phyloP scores from a whole-genome alignment of 2,329 filamentous ascomycete genomes.

The Aspergillus calidoustus region DNA sequence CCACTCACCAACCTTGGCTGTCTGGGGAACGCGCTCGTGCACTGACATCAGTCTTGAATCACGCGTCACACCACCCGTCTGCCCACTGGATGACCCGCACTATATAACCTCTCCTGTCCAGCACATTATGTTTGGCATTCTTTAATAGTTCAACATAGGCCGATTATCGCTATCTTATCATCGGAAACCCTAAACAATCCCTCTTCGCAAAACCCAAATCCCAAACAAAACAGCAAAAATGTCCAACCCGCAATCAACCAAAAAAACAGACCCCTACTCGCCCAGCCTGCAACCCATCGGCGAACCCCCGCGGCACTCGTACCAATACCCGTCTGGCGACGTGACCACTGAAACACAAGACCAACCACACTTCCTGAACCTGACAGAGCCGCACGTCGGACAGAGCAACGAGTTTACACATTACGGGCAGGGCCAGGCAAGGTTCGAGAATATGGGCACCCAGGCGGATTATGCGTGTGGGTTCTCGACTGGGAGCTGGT shows the following conservation, averaged over 20 bases:
- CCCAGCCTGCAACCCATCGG: slow-evolving; percentile 16
- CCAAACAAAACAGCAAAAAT: no score
- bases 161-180: no score
- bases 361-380: background rate
- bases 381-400: background rate
- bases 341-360: background rate
- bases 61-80: no score
- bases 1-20: no score
- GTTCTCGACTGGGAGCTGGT: background rate
- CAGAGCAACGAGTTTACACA: background rate
- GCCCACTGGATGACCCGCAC: no score
- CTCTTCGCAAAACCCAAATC: no score
- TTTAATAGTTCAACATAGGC: no score
- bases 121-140: no score
- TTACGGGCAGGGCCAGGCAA: background rate
- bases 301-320: background rate
- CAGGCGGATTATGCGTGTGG: background rate
- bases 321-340: background rate
- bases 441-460: background rate
- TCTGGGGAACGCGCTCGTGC: no score
- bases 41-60: no score
- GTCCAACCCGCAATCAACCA: slow-evolving; percentile 53
- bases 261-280: slow-evolving; percentile 52
- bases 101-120: no score
- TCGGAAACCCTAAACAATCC: no score